Conservation (phyloP, 139 green algal species). For the Edaphochlamys debaryana region DNA sequence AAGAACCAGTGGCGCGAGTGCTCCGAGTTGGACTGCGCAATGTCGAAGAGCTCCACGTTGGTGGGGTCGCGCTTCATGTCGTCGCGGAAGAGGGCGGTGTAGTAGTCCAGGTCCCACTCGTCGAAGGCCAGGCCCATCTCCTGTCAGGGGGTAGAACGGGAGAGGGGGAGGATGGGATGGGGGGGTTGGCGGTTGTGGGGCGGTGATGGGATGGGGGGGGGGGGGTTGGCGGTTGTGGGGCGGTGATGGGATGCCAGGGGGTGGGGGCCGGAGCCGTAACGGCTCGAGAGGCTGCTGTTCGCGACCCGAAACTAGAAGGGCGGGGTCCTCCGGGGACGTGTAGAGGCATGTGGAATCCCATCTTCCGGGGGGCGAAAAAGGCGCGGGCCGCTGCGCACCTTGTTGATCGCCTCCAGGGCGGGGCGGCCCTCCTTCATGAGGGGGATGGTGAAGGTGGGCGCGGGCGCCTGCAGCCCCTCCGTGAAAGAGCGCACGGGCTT, state of each 20-base stretch:
- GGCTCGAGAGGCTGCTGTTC: no score
- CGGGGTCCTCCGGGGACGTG: no score
- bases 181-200: neutral
- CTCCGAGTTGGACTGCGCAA: slow-evolving; percentile 94
- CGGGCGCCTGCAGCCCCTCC: slow-evolving; percentile 43
- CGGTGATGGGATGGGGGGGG: neutral
- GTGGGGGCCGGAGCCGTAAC: no score
- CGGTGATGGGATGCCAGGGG: no score
- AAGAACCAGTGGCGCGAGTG: slow-evolving; percentile 96
- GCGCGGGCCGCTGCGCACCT: no score
- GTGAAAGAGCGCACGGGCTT: slow-evolving; percentile 79
- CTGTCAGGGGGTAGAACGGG: slow-evolving; percentile 40
- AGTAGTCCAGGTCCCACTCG: slow-evolving; percentile 96
- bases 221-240: neutral
- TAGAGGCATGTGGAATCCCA: no score
- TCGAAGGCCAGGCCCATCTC: slow-evolving; percentile 98
- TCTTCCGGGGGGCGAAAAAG: no score
- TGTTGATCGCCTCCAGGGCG: slow-evolving; percentile 90
- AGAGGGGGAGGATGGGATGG: neutral
- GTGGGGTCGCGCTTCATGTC: slow-evolving; percentile 96
- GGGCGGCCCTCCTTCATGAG: slow-evolving; percentile 82
- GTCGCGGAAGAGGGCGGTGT: slow-evolving; percentile 87
- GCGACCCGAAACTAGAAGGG: no score
- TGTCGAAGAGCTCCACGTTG: slow-evolving; percentile 99
- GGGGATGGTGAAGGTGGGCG: slow-evolving; percentile 85